These are phyloP conservation scores for Mycosphaerella sp. DNA, from an alignment of 2,329 filamentous ascomycete genomes.

Conservation along the genomic window DNA sequence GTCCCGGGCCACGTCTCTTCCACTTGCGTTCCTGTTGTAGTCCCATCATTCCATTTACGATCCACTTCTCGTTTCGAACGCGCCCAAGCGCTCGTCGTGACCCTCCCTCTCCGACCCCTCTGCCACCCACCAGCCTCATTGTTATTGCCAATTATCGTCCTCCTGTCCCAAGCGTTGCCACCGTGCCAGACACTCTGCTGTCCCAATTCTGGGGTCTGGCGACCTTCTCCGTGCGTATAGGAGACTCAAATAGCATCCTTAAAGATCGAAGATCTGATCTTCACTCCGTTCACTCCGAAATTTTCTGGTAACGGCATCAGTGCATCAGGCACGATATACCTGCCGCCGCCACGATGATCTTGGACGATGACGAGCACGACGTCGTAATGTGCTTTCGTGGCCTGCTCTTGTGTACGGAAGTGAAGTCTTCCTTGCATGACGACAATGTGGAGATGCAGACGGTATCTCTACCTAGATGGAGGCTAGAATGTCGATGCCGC, in stretches of 20 bases:
- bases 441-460: background rate
- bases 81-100: background rate
- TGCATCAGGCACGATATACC: background rate
- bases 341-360: background rate
- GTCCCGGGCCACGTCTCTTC: background rate
- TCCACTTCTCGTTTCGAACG: background rate
- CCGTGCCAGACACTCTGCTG: background rate
- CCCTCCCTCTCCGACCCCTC: background rate
- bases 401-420: background rate
- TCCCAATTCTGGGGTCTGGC: background rate
- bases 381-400: conserved; percentile 3
- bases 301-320: background rate
- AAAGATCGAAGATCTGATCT: background rate
- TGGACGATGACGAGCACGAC: background rate
- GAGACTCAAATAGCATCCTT: background rate
- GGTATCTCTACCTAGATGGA: too few relatives aligned
- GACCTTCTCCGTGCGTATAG: background rate
- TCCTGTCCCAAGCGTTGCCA: background rate
- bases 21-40: conserved; percentile 3
- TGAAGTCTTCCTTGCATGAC: background rate
- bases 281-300: background rate
- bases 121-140: background rate
- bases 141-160: background rate
- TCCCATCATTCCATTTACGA: conserved; percentile 6
- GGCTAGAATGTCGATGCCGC: too few relatives aligned